Evolutionary conservation across 192 early-diverging fungal species (phyloP), one percentile per base, ranked within the genome.

Genomic region (Coemansia sp.): DNA sequence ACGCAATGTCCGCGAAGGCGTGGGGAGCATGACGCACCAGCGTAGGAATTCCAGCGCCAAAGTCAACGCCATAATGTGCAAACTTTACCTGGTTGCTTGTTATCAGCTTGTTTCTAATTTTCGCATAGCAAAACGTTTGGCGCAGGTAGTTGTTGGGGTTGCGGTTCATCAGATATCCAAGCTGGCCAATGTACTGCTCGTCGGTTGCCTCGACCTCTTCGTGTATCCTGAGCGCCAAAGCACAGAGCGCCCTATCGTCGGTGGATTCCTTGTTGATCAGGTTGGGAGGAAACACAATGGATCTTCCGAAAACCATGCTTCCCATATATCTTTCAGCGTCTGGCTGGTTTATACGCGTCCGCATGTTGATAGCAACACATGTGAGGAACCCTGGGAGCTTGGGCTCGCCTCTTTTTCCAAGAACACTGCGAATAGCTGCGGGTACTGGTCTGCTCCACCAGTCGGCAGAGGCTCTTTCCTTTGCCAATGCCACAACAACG

Each of bases 41-140:
- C 6, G 8, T 14, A n/a, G 56, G 56, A 7, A 58, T 58, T 11
- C 56, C 56, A 9, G 37, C 32, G 14, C 56, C 56, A 58, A 58
- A 58, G n/a, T 58, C 56, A n/a, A 58, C 56, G 12, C 5, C n/a
- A 22, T 58, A 58, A 25, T 58, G 39, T 0, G 56, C 37, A 58
- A 58, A 58, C 37, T 37, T 37, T 5, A 17, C n/a, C 7, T 58
- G 56, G 39, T 22, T 58, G 38, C 56, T 58, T 40, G 39, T 58
- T 17, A 58, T 40, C 32, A 58, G 4, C 32, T 58, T 58, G 16
- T 38, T 38, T 58, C 38, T 58, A 3, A 39, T 25, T 17, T 58
- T 58, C 10, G 39, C 32, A 38, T 16, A 40, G n/a, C 39, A n/a
- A 9, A 58, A 9, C 20, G 32, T 56, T 11, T 40, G 38, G 6